Base-by-base conservation (phyloP, 495 filamentous ascomycete species). In the Penicillium canescens region DNA sequence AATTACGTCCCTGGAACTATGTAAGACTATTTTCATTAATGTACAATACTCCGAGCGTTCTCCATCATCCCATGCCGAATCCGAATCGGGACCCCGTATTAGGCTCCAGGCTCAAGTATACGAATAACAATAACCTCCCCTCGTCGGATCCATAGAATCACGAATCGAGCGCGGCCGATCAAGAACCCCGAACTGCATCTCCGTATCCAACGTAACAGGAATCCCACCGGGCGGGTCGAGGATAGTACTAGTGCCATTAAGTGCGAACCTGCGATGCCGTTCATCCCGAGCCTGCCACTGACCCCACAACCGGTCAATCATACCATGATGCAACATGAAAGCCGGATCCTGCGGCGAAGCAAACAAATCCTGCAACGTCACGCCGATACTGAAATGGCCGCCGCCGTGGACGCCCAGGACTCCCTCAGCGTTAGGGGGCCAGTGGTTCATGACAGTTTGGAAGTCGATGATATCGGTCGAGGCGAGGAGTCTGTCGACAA, bases 281-380 rank as follows among this genome's bases (percentile, higher is more conserved):
- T 56, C 61, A 35, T 63, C 62, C 14, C 7, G 9, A 5, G 36
- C 48, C 61, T 85, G 82, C 83, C 83, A 86, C 14, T 72, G 61
- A 70, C 73, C 76, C 82, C 82, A 86, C 13, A 84, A 31, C 1
- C 81, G 74, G 60, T 84, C 83, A 1, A 86, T 63, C 57, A 81
- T 72, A 4, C 69, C 71, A 55, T 85, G 81, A 57, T 85, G 82
- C 46, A 85, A 72, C 56, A 78, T 81, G 59, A 84, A 84, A 0
- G 80, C 61, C 4, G 81, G 82, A 54, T 86, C 83, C 31, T 69
- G 66, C 21, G 63, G 56, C 4, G 60, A 66, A 2, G 66, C 53
- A 26, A 71, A 73, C 2, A 68, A 40, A 47, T 73, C 68, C n/a
- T 54, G 57, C 42, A 71, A 48, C 3, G 59, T 59, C 0, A 50